Evolutionary conservation across 306 rosid genomes (phyloP).

Genomic region (Corylus avellana): DNA sequence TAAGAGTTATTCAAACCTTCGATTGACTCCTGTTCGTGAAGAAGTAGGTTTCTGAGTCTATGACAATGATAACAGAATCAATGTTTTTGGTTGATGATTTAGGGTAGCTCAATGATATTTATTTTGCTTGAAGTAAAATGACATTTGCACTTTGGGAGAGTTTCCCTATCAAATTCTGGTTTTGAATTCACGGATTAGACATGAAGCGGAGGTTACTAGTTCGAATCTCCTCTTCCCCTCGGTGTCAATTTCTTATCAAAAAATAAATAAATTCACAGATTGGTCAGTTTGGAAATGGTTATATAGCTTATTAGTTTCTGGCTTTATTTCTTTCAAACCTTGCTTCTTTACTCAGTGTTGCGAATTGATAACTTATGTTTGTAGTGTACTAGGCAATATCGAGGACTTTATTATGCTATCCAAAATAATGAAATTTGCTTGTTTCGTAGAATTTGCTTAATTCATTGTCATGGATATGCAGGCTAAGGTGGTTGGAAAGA

Average conservation of each 20-base stretch:
- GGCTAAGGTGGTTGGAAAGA: slow-evolving; percentile 76
- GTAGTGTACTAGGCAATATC: neutral
- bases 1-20: slow-evolving; percentile 79
- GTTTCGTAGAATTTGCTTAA: slow-evolving; percentile 18
- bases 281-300: neutral
- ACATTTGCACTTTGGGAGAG: neutral
- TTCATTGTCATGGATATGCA: slow-evolving; percentile 28
- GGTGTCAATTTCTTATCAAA: too few species aligned
- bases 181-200: neutral
- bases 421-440: slow-evolving; percentile 11
- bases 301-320: neutral
- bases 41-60: slow-evolving; percentile 61
- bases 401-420: neutral
- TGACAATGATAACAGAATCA: neutral
- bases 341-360: neutral
- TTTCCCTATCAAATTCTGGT: neutral
- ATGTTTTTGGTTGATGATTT: neutral
- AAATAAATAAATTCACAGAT: neutral
- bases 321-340: neutral
- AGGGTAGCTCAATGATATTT: neutral
- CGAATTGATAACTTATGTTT: neutral
- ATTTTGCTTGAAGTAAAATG: neutral
- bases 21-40: slow-evolving; percentile 97
- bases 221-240: too few species aligned
- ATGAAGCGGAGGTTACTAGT: too few species aligned